Conservation (phyloP, 768 basidiomycete genomes). For the Paxillus involutus region DNA sequence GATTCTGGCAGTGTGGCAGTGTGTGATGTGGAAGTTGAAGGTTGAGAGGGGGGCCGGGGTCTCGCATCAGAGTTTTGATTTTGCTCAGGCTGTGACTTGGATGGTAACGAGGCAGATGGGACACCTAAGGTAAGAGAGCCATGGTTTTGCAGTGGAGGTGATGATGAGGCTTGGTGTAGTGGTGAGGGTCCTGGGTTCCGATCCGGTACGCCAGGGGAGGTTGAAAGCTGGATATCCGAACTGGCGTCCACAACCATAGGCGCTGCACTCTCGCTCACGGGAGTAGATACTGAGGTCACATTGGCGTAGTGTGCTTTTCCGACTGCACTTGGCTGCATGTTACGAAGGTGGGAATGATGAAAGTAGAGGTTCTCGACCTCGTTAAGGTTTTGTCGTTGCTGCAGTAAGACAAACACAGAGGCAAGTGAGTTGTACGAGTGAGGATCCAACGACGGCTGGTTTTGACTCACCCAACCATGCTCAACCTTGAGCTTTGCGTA, state of each 20-base stretch:
- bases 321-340: conserved; percentile 13
- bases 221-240: conserved; percentile 11
- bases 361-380: conserved; percentile 86
- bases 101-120: conserved; percentile 1
- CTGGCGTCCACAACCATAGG: conserved; percentile 7
- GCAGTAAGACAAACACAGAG: background rate
- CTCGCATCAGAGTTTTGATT: background rate
- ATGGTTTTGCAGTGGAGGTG: conserved; percentile 1
- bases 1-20: conserved; percentile 1
- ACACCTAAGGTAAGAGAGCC: background rate
- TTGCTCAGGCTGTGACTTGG: conserved; percentile 3
- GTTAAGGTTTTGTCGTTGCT: conserved; percentile 78
- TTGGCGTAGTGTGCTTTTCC: conserved; percentile 18
- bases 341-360: conserved; percentile 60
- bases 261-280: background rate
- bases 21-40: background rate
- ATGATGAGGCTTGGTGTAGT: conserved; percentile 11
- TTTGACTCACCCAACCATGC: conserved; percentile 67
- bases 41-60: background rate
- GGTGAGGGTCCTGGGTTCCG: conserved; percentile 18
- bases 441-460: background rate
- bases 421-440: background rate
- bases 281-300: background rate
- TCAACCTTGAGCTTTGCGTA: conserved; percentile 81
- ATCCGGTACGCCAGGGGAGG: conserved; percentile 11